Conservation (phyloP, 1,284 basidiomycete genomes). For the Ceratobasidium sp. region DNA sequence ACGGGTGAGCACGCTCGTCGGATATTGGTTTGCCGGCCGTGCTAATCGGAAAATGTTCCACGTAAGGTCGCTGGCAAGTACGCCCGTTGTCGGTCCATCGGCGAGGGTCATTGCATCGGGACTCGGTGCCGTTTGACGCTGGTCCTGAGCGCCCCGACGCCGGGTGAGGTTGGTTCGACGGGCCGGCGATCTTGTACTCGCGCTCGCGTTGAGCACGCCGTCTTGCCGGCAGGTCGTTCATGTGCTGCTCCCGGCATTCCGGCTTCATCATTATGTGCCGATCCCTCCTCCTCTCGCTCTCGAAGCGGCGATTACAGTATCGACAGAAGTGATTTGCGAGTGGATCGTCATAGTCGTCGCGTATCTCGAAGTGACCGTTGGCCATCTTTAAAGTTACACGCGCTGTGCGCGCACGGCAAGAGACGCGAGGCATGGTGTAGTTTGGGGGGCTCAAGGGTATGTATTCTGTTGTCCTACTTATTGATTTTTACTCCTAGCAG, state of each 20-base stretch:
- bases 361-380: background rate
- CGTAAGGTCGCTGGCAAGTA: background rate
- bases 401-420: background rate
- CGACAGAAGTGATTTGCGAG: too few relatives aligned
- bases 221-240: too few relatives aligned
- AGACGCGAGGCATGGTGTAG: background rate
- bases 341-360: background rate
- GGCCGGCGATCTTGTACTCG: constrained; percentile 11
- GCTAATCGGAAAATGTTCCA: constrained; percentile 18
- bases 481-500: background rate
- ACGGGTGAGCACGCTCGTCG: background rate
- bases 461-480: background rate
- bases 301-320: too few relatives aligned
- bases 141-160: too few relatives aligned
- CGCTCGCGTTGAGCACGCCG: background rate
- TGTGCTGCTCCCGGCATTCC: too few relatives aligned
- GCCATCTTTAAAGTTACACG: background rate
- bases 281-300: too few relatives aligned
- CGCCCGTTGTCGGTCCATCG: background rate
- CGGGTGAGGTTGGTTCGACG: background rate
- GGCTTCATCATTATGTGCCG: too few relatives aligned
- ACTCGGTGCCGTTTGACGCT: too few relatives aligned
- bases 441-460: background rate
- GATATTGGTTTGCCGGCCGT: constrained; percentile 25
- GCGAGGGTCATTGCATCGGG: background rate